Evolutionary conservation across 2,329 filamentous ascomycete species (phyloP), one percentile per base, ranked within the genome.

Genomic region (Aspergillus fischeri): DNA sequence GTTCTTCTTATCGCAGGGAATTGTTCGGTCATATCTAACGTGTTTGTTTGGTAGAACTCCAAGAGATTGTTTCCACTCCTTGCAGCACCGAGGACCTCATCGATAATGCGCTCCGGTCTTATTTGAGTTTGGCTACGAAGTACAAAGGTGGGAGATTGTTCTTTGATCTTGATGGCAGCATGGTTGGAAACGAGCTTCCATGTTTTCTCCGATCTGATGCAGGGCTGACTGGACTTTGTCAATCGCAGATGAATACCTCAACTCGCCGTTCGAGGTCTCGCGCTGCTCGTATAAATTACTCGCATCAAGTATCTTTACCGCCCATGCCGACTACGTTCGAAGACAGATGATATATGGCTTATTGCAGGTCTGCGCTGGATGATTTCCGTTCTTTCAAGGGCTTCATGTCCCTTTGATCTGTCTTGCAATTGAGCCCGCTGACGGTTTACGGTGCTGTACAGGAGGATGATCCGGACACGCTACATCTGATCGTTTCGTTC

Each of bases 291-390:
- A 90, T 73, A 86, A 86, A 72, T 83, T 99, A 41, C 80, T 95
- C 57, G 81, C 87, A 53, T 92, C 92, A 71, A 77, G 79, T 20
- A 79, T 97, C 48, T 99, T 95, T 73, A 75, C 77, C 27, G 75
- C 81, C 14, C 88, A 97, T 73, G 83, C 85, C 64, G 88, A 91
- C 56, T 97, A 99, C 75, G 90, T 97, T 61, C 90, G 93, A 61
- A 89, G 86, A 48, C 94, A 97, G 77, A 91, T 99, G 68, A 86
- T 97, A 63, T 92, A 96, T 75, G 92, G 91, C 72, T 80, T 99
- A 53, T 78, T 97, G 53, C 83, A 87, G 77, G 83, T 86, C 74
- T 49, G 72, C n/a, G 29, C 14, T 20, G 2, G 29, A 20, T 49
- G 21, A n/a, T 21, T 44, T 38, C 28, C 11, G 4, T 14, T 29